Conservation (phyloP, 176 grass and related monocot genomes). For the Echinochloa phyllopogon region DNA sequence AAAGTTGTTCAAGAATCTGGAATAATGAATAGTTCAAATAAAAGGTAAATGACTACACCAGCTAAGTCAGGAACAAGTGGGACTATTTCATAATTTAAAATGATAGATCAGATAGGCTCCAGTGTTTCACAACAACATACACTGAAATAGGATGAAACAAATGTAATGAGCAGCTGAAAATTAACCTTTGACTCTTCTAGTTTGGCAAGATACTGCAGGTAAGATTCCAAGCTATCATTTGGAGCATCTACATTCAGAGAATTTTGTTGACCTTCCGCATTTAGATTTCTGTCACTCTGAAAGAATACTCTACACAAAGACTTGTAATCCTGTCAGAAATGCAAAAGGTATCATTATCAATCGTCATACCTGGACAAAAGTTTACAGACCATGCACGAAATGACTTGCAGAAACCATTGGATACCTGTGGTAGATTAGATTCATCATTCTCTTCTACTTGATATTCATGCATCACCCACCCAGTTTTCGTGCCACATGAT, state of each 20-base stretch:
- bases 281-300: slow-evolving; percentile 27
- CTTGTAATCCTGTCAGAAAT: slow-evolving; percentile 61
- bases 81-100: background rate
- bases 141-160: background rate
- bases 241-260: slow-evolving; percentile 33
- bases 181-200: slow-evolving; percentile 50
- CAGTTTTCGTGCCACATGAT: slow-evolving; percentile 49
- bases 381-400: background rate
- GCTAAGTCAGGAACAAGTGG: background rate
- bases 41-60: slow-evolving; percentile 10
- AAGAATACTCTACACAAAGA: slow-evolving; percentile 67
- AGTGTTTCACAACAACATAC: slow-evolving; percentile 16
- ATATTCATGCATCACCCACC: slow-evolving; percentile 69
- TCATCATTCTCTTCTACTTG: slow-evolving; percentile 39
- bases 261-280: slow-evolving; percentile 33
- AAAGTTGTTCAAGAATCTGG: slow-evolving; percentile 2
- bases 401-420: background rate
- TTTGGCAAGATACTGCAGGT: slow-evolving; percentile 41
- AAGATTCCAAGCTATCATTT: slow-evolving; percentile 27
- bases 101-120: background rate
- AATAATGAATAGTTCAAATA: slow-evolving; percentile 11
- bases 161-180: slow-evolving; percentile 5
- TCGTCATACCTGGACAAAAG: background rate
- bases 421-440: slow-evolving; percentile 49
- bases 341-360: slow-evolving; percentile 19